Conservation (phyloP, 805 yeast species). For the Barnettozyma wickerhamii region DNA sequence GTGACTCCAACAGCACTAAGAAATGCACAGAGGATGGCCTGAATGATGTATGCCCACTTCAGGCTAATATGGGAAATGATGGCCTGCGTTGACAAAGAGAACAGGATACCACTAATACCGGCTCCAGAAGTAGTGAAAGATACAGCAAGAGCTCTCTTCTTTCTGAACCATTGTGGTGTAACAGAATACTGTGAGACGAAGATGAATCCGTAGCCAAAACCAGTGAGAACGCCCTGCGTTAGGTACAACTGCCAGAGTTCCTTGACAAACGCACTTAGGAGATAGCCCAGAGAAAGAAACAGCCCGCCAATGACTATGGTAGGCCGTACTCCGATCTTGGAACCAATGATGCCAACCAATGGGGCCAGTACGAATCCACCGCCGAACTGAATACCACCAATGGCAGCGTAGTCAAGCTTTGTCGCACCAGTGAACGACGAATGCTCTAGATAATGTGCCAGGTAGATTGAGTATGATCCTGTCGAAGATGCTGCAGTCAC, state of each 20-base stretch:
- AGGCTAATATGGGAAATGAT: constrained; percentile 29
- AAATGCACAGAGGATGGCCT: constrained; percentile 33
- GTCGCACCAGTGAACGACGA: constrained; percentile 47
- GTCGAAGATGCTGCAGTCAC: constrained; percentile 9
- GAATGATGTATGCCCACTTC: constrained; percentile 33
- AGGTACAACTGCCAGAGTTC: constrained; percentile 60
- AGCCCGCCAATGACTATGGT: constrained; percentile 46
- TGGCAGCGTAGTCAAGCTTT: constrained; percentile 56
- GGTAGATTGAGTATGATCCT: constrained; percentile 49
- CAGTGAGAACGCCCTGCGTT: constrained; percentile 64
- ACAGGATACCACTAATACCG: constrained; percentile 42
- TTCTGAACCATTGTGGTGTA: constrained; percentile 68
- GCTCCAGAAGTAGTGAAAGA: constrained; percentile 37
- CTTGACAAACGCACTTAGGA: constrained; percentile 57
- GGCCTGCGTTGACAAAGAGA: constrained; percentile 33
- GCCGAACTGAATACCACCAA: constrained; percentile 63
- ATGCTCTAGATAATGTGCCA: constrained; percentile 51
- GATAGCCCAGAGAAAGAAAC: constrained; percentile 47
- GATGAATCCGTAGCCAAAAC: constrained; percentile 47
- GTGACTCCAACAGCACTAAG: constrained; percentile 31
- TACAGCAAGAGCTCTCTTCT: constrained; percentile 47
- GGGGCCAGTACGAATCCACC: constrained; percentile 61
- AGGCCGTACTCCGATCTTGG: constrained; percentile 34
- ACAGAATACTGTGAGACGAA: constrained; percentile 55
- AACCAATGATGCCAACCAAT: constrained; percentile 27